Evolutionary conservation across 805 yeast species (phyloP).

Genomic region (Nakazawaea populi): DNA sequence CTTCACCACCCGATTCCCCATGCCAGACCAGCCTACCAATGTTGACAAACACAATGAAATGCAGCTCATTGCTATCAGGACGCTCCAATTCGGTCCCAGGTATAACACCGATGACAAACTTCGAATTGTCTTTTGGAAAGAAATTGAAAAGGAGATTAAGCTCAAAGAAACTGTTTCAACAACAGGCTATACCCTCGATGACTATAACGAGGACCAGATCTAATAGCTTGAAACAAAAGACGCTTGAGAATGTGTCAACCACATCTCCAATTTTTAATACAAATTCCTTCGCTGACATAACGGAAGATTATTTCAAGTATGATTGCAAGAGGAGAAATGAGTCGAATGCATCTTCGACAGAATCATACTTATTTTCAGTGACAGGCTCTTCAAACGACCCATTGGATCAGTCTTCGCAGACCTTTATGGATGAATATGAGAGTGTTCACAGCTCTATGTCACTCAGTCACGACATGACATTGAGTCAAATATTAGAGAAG

Average conservation of each 20-base stretch:
- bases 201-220: not conserved
- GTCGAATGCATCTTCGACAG: constrained; percentile 1
- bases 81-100: constrained; percentile 1
- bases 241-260: not conserved
- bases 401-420: not conserved
- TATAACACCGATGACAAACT: not conserved
- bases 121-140: not conserved
- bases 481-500: not conserved
- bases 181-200: not conserved
- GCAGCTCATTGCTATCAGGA: not conserved
- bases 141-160: not conserved
- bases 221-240: not conserved
- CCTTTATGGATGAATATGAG: not conserved
- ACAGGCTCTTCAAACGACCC: not conserved
- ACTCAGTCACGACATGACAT: not conserved
- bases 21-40: not conserved
- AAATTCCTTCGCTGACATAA: constrained; percentile 5
- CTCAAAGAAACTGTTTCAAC: not conserved
- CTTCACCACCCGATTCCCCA: not conserved
- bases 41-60: not conserved
- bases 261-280: constrained; percentile 7
- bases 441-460: not conserved
- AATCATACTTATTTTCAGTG: not conserved
- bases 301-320: constrained; percentile 8
- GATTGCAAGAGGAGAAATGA: constrained; percentile 2